Percentiles rank a stretch among this genome's conserved stretches.
These are phyloP conservation scores for Fusarium austroafricanum DNA, from an alignment of 2,329 filamentous ascomycete species.

Conservation along the genomic window DNA sequence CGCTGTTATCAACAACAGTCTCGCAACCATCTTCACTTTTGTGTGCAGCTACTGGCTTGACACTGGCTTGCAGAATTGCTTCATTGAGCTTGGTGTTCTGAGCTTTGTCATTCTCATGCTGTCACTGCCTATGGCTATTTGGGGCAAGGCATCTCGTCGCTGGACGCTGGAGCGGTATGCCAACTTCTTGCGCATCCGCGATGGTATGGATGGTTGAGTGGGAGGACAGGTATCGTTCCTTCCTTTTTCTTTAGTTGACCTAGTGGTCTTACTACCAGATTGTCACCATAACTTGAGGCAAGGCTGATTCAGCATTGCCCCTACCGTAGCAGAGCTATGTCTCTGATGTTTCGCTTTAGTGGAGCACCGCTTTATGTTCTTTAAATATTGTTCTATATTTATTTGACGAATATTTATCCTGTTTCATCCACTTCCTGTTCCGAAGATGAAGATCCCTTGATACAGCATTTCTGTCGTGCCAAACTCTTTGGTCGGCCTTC, in stretches of 20 bases:
- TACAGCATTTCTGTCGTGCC: background rate
- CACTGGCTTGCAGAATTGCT: constrained; percentile 58
- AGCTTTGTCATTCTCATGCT: constrained; percentile 63
- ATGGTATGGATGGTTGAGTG: constrained; percentile 50
- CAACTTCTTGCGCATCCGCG: constrained; percentile 60
- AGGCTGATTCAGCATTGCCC: background rate
- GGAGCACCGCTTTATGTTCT: background rate
- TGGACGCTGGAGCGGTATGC: constrained; percentile 61
- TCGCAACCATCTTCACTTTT: constrained; percentile 67
- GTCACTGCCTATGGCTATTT: constrained; percentile 66
- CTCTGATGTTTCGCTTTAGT: background rate
- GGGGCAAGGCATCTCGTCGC: constrained; percentile 61
- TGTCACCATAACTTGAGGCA: background rate
- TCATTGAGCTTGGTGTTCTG: constrained; percentile 63
- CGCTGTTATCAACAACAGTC: constrained; percentile 66
- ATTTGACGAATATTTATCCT: background rate
- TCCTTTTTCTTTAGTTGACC: background rate
- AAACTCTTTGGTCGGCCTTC: background rate
- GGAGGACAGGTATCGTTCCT: background rate
- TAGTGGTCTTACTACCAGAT: background rate
- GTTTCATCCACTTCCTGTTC: background rate
- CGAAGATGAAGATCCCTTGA: rapidly evolving
- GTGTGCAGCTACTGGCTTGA: constrained; percentile 62
- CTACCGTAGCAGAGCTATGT: background rate
- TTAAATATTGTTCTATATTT: background rate